Conservation (phyloP, 2,329 filamentous ascomycete genomes). For the Ophiostoma ulmi region DNA sequence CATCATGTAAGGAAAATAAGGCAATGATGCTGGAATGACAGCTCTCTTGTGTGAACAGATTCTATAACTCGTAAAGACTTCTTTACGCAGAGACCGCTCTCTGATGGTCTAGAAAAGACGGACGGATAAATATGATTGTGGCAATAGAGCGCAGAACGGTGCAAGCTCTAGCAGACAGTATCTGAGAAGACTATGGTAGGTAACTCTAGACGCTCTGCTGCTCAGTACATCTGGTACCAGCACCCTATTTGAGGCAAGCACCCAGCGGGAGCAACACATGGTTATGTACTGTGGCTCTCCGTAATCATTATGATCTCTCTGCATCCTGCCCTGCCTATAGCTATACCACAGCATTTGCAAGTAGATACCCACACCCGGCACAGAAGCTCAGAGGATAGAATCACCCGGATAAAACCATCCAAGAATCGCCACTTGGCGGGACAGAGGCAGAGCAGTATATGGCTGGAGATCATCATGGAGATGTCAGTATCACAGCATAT, state of each 20-base stretch:
- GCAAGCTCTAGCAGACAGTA: background rate
- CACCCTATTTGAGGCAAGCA: background rate
- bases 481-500: background rate
- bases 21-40: too few relatives aligned
- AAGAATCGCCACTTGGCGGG: background rate
- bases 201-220: background rate
- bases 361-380: too few relatives aligned
- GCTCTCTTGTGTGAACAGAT: too few relatives aligned
- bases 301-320: background rate
- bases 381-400: too few relatives aligned
- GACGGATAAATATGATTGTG: too few relatives aligned
- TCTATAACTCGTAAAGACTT: too few relatives aligned
- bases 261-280: background rate
- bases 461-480: background rate
- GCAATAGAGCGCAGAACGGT: too few relatives aligned
- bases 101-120: too few relatives aligned
- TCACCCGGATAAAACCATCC: background rate
- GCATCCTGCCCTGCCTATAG: background rate
- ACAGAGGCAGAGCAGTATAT: background rate
- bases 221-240: background rate
- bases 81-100: too few relatives aligned
- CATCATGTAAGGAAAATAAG: too few relatives aligned
- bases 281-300: background rate
- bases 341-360: background rate
- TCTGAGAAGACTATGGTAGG: background rate